Percentiles rank a stretch among this genome's conserved stretches.
These are phyloP conservation scores for Fusarium compactum DNA, from an alignment of 2,329 filamentous ascomycete species.

Conservation along the genomic window DNA sequence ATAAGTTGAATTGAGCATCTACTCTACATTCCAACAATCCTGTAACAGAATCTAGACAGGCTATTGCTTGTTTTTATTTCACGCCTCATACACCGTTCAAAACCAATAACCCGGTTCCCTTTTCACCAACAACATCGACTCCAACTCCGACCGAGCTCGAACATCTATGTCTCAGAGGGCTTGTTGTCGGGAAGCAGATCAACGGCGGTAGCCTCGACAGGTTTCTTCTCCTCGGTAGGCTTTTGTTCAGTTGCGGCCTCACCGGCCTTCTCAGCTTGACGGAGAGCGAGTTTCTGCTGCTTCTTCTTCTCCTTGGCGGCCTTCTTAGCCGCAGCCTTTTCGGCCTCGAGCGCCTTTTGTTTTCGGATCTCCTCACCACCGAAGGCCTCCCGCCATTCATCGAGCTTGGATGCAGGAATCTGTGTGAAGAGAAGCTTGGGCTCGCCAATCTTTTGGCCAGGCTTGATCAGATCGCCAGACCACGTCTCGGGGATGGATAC, in stretches of 20 bases:
- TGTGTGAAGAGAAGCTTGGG: constrained; percentile 83
- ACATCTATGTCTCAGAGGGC: constrained; percentile 32
- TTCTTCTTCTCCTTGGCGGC: constrained; percentile 64
- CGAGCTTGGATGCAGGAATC: constrained; percentile 84
- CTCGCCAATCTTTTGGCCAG: constrained; percentile 84
- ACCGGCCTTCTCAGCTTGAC: constrained; percentile 33
- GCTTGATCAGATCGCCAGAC: constrained; percentile 69
- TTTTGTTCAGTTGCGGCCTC: constrained; percentile 25
- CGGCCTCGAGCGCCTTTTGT: constrained; percentile 71
- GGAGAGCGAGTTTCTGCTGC: constrained; percentile 54
- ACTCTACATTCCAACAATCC: constrained; percentile 36
- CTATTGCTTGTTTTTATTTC: constrained; percentile 22
- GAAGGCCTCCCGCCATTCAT: constrained; percentile 84
- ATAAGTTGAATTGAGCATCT: constrained; percentile 42
- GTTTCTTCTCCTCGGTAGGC: constrained; percentile 28
- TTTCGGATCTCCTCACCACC: constrained; percentile 75
- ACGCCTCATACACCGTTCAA: constrained; percentile 17
- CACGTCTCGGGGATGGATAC: constrained; percentile 75
- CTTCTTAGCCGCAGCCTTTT: constrained; percentile 65
- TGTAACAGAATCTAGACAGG: constrained; percentile 18
- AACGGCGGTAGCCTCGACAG: constrained; percentile 37
- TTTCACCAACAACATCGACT: constrained; percentile 7
- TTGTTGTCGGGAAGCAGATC: constrained; percentile 37
- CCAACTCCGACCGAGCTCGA: background rate
- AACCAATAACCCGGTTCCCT: background rate